Percentiles rank a stretch among this genome's conserved stretches.
Evolutionary conservation across 106 monocot species (phyloP).

Genomic region (Dendrobium catenatum): DNA sequence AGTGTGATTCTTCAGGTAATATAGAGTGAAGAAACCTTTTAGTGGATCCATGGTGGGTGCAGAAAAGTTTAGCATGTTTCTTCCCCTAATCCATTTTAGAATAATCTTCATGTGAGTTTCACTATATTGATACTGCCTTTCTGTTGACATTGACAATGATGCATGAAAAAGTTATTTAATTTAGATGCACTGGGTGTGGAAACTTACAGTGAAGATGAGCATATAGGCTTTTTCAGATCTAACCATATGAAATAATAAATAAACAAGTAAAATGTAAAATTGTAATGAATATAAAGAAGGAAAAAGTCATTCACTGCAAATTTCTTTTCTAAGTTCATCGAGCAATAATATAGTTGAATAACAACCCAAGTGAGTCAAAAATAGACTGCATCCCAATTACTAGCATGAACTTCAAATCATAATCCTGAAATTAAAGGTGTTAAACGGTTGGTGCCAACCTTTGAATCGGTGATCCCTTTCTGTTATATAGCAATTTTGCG

Average conservation of each 20-base stretch:
- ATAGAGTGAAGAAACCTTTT: constrained; percentile 74
- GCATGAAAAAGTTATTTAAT: neutral
- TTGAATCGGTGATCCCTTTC: too few species aligned
- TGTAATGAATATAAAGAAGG: neutral
- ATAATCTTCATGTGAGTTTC: constrained; percentile 93
- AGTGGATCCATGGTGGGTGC: constrained; percentile 47
- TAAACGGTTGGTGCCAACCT: too few species aligned
- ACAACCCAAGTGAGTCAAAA: neutral
- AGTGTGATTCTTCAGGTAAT: constrained; percentile 34
- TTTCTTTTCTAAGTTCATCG: neutral
- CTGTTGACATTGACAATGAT: constrained; percentile 21
- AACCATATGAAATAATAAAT: too few species aligned
- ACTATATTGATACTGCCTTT: constrained; percentile 66
- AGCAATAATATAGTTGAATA: neutral
- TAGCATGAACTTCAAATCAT: too few species aligned
- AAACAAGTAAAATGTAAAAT: too few species aligned
- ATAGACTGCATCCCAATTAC: too few species aligned
- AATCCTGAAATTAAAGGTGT: too few species aligned
- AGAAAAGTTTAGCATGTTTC: constrained; percentile 69
- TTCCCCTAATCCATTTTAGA: constrained; percentile 94
- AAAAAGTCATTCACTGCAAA: neutral
- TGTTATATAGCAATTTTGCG: too few species aligned
- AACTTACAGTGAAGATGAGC: too few species aligned
- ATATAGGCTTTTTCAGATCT: too few species aligned
- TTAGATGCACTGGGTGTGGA: neutral